Conservation (phyloP, 805 yeast species). For the Teunomyces kruisii region DNA sequence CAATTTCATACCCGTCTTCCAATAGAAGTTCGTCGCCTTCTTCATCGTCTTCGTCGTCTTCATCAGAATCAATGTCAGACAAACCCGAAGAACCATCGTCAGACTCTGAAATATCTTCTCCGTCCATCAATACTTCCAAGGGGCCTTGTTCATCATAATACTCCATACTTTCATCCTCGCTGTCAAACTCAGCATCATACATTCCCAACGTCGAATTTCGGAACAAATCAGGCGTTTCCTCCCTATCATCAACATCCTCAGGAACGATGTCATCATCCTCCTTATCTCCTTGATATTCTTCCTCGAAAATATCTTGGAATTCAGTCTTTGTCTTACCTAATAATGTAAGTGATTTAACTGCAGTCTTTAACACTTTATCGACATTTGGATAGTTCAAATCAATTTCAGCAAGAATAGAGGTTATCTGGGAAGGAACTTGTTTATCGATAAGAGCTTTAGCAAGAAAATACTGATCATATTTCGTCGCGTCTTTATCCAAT, state of each 20-base stretch:
- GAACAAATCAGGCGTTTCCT: slow-evolving; percentile 80
- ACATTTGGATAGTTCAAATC: slow-evolving; percentile 76
- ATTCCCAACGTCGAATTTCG: slow-evolving; percentile 89
- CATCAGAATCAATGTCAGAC: slow-evolving; percentile 27
- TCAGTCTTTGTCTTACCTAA: slow-evolving; percentile 57
- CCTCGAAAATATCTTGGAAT: slow-evolving; percentile 58
- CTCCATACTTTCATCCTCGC: slow-evolving; percentile 55
- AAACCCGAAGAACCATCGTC: slow-evolving; percentile 23
- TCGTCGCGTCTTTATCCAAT: slow-evolving; percentile 47
- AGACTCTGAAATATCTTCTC: slow-evolving; percentile 27
- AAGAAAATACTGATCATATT: slow-evolving; percentile 61
- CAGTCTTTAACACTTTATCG: slow-evolving; percentile 55
- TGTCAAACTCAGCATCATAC: slow-evolving; percentile 80
- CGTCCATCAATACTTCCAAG: slow-evolving; percentile 41
- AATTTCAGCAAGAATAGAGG: slow-evolving; percentile 59
- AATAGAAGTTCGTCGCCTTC: slow-evolving; percentile 11
- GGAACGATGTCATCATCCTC: slow-evolving; percentile 38
- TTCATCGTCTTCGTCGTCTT: slow-evolving; percentile 25
- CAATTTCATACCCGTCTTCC: slow-evolving; percentile 13
- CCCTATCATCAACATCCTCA: slow-evolving; percentile 58
- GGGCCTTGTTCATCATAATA: slow-evolving; percentile 34
- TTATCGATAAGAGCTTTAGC: slow-evolving; percentile 69
- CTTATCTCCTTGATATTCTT: slow-evolving; percentile 50
- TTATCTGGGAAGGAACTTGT: slow-evolving; percentile 55
- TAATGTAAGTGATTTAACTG: slow-evolving; percentile 58